Base-by-base conservation (phyloP, 805 yeast genomes). In the Yarrowia yakushimensis region DNA sequence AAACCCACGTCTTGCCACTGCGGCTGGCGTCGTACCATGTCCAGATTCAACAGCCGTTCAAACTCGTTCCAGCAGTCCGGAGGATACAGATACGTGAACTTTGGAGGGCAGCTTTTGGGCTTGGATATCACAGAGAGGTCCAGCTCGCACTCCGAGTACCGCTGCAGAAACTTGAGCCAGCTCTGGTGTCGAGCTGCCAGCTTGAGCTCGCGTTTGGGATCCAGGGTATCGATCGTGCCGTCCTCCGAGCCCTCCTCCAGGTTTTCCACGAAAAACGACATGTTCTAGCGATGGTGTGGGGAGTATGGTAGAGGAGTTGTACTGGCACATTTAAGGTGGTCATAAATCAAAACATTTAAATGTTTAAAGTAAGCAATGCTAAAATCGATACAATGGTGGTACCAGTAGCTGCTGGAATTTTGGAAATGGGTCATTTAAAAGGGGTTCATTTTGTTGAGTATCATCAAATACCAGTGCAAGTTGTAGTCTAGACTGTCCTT, bases 21-120 rank as follows among this genome's bases (percentile, higher is more conserved):
- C 1, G 55, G 41, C 7, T 48, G 55, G 3, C 55, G 27, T 2
- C 55, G 28, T 2, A 48, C 55, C 55, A 48, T 48, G 10, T 48
- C 55, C 30, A 48, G 55, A 30, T 48, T 48, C 39, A 48, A 5
- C 20, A 48, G 39, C 11, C 55, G 55, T 18, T 48, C 55, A 48
- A 48, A 48, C 55, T 48, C 55, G 55, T 48, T 48, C 55, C 55
- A 48, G 55, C 55, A 48, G 55, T 48, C 55, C 22, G 55, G 55
- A 15, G 55, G 39, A 4, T 13, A 15, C 30, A 48, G 18, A 10
- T 31, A 48, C 10, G 28, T 9, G 22, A 15, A 31, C 5, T 48
- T 20, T 11, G 2, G n/a, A 4, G 55, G 55, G 5, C 39, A 48
- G 30, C 55, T 31, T 3, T 48, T 31, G 13, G 55, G 55, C 17